phyloP scores from a whole-genome alignment of 257 asterid genomes.

The Ajuga chamaepitys region DNA sequence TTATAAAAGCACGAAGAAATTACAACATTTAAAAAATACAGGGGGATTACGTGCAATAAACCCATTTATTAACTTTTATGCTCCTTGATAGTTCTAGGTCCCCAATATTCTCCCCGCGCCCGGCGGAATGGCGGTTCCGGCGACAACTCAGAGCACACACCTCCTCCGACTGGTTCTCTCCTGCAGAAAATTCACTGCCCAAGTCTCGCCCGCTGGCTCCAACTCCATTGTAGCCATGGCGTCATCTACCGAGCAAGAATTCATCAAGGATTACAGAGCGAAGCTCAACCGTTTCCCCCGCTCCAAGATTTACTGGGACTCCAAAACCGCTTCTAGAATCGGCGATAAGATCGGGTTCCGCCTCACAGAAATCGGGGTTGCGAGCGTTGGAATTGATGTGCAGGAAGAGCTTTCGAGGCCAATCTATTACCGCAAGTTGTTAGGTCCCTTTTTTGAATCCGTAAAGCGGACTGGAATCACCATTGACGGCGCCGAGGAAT shows the following conservation, averaged over 20 bases:
- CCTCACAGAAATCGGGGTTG: conserved; percentile 41
- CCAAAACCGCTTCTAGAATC: conserved; percentile 44
- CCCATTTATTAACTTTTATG: too few species aligned
- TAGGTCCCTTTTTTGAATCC: conserved; percentile 44
- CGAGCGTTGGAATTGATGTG: conserved; percentile 42
- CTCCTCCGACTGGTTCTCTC: conserved; percentile 55
- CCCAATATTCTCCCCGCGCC: background rate
- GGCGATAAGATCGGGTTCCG: conserved; percentile 63
- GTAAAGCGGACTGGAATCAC: conserved; percentile 53
- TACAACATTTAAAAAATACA: too few species aligned
- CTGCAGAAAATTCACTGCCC: conserved; percentile 73
- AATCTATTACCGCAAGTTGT: conserved; percentile 42
- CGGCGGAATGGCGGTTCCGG: conserved; percentile 30
- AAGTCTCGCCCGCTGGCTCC: conserved; percentile 41
- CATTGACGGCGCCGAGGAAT: conserved; percentile 45
- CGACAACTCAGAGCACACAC: conserved; percentile 25
- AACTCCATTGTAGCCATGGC: conserved; percentile 66
- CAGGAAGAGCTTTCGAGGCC: conserved; percentile 53
- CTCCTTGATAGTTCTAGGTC: too few species aligned
- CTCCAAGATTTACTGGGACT: conserved; percentile 40
- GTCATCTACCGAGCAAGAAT: conserved; percentile 66
- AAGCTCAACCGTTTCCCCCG: conserved; percentile 59
- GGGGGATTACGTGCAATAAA: too few species aligned
- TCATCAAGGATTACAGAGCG: conserved; percentile 39
- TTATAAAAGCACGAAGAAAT: too few species aligned